These are phyloP conservation scores for Pyrenophora graminea DNA, from an alignment of 2,329 filamentous ascomycete genomes.

Conservation along the genomic window DNA sequence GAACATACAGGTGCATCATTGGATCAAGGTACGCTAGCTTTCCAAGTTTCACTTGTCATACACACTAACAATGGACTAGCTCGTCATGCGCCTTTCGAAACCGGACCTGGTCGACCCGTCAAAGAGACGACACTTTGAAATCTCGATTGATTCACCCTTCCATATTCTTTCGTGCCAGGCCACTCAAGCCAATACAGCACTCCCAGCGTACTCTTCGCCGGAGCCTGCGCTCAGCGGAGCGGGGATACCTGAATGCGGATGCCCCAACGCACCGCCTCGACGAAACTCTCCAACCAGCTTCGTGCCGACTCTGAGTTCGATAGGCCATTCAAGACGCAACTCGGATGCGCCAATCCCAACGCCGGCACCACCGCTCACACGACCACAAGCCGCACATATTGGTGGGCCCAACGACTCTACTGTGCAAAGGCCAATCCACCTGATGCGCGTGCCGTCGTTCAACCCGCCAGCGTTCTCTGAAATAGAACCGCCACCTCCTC, in stretches of 20 bases:
- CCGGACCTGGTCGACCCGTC: conserved; percentile 75
- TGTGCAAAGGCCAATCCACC: conserved; percentile 75
- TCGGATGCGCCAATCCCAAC: conserved; percentile 28
- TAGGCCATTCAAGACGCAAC: conserved; percentile 47
- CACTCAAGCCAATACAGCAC: conserved; percentile 84
- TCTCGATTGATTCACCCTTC: conserved; percentile 94
- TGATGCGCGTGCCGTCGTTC: conserved; percentile 81
- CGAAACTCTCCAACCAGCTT: conserved; percentile 54
- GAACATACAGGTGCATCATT: conserved; percentile 91
- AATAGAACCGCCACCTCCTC: conserved; percentile 72
- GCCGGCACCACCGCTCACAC: conserved; percentile 51
- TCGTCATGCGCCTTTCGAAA: conserved; percentile 89
- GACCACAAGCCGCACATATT: conserved; percentile 53
- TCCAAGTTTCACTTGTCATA: background rate
- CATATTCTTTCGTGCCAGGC: conserved; percentile 91
- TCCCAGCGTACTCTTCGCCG: conserved; percentile 76
- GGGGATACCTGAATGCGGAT: conserved; percentile 61
- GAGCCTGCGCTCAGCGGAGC: conserved; percentile 44
- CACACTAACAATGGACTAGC: conserved; percentile 55
- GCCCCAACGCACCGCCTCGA: conserved; percentile 65
- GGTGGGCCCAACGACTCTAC: conserved; percentile 52
- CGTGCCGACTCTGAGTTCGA: conserved; percentile 63
- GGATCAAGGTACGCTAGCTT: conserved; percentile 76
- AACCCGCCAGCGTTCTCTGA: conserved; percentile 87
- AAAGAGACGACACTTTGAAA: conserved; percentile 88